Conservation (phyloP, 768 basidiomycete genomes). For the Amanita fuliginea region DNA sequence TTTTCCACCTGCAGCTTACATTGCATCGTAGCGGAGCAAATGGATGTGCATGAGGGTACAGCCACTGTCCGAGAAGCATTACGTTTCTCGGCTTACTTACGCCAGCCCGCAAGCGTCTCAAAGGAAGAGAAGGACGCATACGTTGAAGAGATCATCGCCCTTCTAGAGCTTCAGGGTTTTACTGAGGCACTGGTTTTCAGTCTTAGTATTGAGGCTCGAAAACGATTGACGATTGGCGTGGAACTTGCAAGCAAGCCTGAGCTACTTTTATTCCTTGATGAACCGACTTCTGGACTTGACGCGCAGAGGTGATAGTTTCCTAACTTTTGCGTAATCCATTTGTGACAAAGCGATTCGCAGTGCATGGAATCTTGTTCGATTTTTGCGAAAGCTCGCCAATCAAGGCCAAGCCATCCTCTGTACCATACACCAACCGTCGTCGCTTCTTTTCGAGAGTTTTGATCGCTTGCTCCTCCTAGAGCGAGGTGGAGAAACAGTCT, state of each 20-base stretch:
- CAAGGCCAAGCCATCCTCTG: conserved; percentile 85
- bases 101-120: conserved; percentile 60
- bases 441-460: conserved; percentile 80
- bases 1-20: conserved; percentile 12
- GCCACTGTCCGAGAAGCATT: conserved; percentile 78
- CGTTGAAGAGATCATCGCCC: conserved; percentile 74
- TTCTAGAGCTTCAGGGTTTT: conserved; percentile 75
- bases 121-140: conserved; percentile 70
- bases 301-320: conserved; percentile 20
- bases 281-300: conserved; percentile 31
- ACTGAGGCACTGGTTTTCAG: conserved; percentile 75
- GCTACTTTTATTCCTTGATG: conserved; percentile 25
- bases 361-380: conserved; percentile 75
- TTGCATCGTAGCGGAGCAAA: conserved; percentile 53
- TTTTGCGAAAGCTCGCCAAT: conserved; percentile 74
- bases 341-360: not conserved
- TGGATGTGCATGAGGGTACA: conserved; percentile 78
- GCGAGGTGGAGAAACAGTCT: conserved; percentile 83
- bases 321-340: no score
- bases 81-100: conserved; percentile 75
- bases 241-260: conserved; percentile 87
- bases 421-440: conserved; percentile 84
- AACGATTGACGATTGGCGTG: conserved; percentile 85
- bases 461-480: conserved; percentile 62
- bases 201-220: conserved; percentile 60